Conservation (phyloP, 2,329 filamentous ascomycete genomes). For the Nemania serpens region DNA sequence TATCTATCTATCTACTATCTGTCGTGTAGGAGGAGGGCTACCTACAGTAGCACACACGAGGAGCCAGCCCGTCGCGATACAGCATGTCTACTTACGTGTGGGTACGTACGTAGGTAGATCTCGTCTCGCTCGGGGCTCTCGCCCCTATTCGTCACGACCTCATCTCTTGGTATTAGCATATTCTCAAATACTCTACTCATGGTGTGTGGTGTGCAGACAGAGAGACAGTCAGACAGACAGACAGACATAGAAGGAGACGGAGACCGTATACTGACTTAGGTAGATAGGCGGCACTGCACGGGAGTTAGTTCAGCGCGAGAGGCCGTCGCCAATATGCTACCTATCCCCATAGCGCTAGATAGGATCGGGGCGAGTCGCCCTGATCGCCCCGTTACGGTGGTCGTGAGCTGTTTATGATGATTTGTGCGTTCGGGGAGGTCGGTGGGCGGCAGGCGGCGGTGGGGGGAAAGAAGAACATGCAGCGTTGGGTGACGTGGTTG, state of each 20-base stretch:
- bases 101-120: not conserved
- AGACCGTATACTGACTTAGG: not conserved
- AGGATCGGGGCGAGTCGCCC: conserved; percentile 26
- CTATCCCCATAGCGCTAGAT: too few species aligned
- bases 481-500: conserved; percentile 38
- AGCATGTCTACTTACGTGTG: too few species aligned
- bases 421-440: conserved; percentile 18
- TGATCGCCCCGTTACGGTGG: conserved; percentile 27
- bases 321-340: conserved; percentile 27
- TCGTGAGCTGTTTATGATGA: conserved; percentile 14
- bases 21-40: too few species aligned
- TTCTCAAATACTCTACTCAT: not conserved
- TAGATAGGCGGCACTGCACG: conserved; percentile 13
- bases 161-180: not conserved
- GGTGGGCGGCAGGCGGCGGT: conserved; percentile 6
- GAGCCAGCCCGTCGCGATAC: not conserved
- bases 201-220: conserved; percentile 6
- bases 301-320: conserved; percentile 24
- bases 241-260: conserved; percentile 2
- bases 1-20: too few species aligned
- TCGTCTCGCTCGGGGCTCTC: not conserved
- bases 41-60: conserved; percentile 1
- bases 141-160: not conserved
- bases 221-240: not conserved
- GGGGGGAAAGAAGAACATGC: conserved; percentile 29